Percentiles rank a stretch among this genome's conserved stretches.
phyloP scores from a whole-genome alignment of 1,139 yeast species.

The Suhomyces anneliseae region DNA sequence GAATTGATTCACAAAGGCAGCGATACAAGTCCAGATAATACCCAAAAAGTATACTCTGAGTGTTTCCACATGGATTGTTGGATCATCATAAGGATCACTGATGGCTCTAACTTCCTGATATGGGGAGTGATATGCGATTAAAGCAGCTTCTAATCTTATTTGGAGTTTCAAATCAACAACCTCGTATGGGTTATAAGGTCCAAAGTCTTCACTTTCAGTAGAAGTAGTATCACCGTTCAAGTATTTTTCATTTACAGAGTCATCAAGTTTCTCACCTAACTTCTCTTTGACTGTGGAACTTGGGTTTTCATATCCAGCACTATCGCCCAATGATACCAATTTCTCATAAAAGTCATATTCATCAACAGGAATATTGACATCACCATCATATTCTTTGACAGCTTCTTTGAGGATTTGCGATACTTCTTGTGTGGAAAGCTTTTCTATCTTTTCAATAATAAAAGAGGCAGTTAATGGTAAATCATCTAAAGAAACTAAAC shows the following conservation, averaged over 20 bases:
- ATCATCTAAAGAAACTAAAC: conserved; percentile 25
- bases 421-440: conserved; percentile 23
- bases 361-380: conserved; percentile 21
- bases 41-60: conserved; percentile 58
- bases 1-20: conserved; percentile 58
- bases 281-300: conserved; percentile 12
- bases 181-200: conserved; percentile 1
- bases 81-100: conserved; percentile 54
- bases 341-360: conserved; percentile 14
- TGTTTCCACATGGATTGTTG: conserved; percentile 51
- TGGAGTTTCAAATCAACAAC: conserved; percentile 20
- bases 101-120: conserved; percentile 66
- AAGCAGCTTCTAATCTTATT: conserved; percentile 18
- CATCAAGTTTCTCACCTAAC: conserved; percentile 7
- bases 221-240: conserved; percentile 20
- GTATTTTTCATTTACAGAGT: conserved; percentile 10
- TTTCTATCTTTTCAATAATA: conserved; percentile 32
- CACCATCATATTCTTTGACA: conserved; percentile 20
- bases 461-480: conserved; percentile 29
- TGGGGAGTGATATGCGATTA: conserved; percentile 56
- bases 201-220: conserved; percentile 22
- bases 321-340: conserved; percentile 1
- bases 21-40: conserved; percentile 54
- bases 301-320: neutral
- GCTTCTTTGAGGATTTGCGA: conserved; percentile 19